Evolutionary conservation across 2,329 filamentous ascomycete genomes (phyloP).

Genomic region (Diatrype stigma): DNA sequence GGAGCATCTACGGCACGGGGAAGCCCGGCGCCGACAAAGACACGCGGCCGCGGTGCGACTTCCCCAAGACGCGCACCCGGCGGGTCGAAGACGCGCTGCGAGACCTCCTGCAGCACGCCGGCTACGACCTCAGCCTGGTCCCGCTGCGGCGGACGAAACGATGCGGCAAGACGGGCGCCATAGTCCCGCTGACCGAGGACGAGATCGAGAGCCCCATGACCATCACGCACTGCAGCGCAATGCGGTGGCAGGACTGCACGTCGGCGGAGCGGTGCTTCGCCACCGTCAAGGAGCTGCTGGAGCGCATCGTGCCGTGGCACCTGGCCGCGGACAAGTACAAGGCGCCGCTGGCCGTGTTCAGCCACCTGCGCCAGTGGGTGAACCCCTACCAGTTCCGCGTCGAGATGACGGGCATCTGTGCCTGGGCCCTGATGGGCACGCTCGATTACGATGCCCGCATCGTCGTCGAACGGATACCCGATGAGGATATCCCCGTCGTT

Average conservation of each 20-base stretch:
- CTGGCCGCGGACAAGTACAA: background rate
- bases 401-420: conserved; percentile 25
- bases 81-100: conserved; percentile 8
- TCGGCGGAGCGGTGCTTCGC: conserved; percentile 25
- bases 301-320: conserved; percentile 2
- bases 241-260: conserved; percentile 15
- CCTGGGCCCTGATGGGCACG: conserved; percentile 22
- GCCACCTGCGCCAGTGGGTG: conserved; percentile 16
- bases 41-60: conserved; percentile 1
- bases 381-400: conserved; percentile 20
- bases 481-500: conserved; percentile 8
- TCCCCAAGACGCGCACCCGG: conserved; percentile 4
- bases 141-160: background rate
- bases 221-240: conserved; percentile 11
- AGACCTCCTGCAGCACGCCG: conserved; percentile 7
- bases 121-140: conserved; percentile 1
- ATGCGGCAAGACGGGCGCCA: background rate
- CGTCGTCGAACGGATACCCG: conserved; percentile 17
- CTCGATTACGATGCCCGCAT: conserved; percentile 23
- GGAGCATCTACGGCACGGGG: background rate
- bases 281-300: conserved; percentile 16
- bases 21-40: too few relatives aligned
- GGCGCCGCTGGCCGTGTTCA: background rate
- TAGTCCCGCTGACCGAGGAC: background rate
- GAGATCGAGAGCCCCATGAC: background rate